Percentiles rank a stretch among this genome's conserved stretches.
Evolutionary conservation across 2,329 filamentous ascomycete species (phyloP).

Genomic region (Mariannaea sp.): DNA sequence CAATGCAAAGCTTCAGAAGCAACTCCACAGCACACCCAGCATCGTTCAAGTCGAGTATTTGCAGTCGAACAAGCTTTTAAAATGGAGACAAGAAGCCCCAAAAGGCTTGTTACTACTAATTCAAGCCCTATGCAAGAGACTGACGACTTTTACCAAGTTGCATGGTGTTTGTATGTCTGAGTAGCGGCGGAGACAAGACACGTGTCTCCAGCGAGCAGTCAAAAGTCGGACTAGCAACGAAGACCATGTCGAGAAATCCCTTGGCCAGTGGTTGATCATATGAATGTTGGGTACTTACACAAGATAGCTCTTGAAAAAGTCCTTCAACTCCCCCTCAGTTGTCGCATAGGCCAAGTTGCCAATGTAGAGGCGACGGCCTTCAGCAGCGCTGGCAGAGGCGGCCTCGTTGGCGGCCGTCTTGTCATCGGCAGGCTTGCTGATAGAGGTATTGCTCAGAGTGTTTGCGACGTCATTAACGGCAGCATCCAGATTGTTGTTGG

Average conservation of each 20-base stretch:
- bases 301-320: slow-evolving; percentile 99
- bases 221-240: slow-evolving; percentile 1
- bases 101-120: too few species aligned
- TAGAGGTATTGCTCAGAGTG: slow-evolving; percentile 73
- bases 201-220: slow-evolving; percentile 32
- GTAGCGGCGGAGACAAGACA: slow-evolving; percentile 20
- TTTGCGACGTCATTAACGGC: slow-evolving; percentile 79
- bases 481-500: slow-evolving; percentile 55
- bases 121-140: background rate
- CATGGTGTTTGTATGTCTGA: slow-evolving; percentile 1
- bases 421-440: slow-evolving; percentile 58
- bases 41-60: background rate
- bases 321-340: slow-evolving; percentile 99
- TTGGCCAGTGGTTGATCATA: background rate
- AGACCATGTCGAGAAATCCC: slow-evolving; percentile 1
- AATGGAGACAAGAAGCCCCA: too few species aligned
- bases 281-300: slow-evolving; percentile 71
- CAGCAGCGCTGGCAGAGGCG: slow-evolving; percentile 94
- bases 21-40: background rate
- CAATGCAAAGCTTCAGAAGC: background rate
- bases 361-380: slow-evolving; percentile 99
- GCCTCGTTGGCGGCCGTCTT: slow-evolving; percentile 78
- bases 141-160: slow-evolving; percentile 2
- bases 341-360: slow-evolving; percentile 99
- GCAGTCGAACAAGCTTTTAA: background rate